A percentile compares a stretch with the other conserved stretches of the same genome.
Conservation (phyloP, 352 stramenopile species). For the Lagenidium giganteum region DNA sequence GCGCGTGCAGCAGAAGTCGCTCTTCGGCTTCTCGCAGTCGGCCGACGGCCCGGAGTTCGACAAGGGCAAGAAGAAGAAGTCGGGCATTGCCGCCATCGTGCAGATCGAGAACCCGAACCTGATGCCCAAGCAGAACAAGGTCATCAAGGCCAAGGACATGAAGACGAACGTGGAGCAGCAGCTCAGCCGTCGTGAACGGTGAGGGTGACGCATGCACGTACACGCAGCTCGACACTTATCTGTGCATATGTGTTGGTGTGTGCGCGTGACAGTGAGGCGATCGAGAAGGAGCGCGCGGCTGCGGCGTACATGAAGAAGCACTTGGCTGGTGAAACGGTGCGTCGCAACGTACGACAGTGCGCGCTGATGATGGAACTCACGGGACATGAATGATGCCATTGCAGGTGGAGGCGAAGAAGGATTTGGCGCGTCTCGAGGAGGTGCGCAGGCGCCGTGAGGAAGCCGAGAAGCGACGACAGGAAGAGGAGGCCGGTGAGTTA, state of each 20-base stretch:
- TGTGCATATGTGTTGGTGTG: background rate
- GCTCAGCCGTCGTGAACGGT: slow-evolving; percentile 79
- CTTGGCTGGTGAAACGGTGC: slow-evolving; percentile 75
- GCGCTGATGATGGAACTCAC: background rate
- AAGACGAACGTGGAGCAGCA: slow-evolving; percentile 51
- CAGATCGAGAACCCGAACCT: slow-evolving; percentile 85
- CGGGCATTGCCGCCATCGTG: slow-evolving; percentile 56
- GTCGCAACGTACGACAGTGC: background rate
- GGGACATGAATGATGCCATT: background rate
- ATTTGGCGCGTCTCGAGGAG: slow-evolving; percentile 71
- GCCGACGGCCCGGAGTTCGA: slow-evolving; percentile 52
- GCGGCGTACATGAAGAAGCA: slow-evolving; percentile 83
- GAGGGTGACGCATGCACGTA: no score
- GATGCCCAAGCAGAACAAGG: slow-evolving; percentile 61
- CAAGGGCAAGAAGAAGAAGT: slow-evolving; percentile 65
- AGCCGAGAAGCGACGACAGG: slow-evolving; percentile 69
- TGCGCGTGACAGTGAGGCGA: slow-evolving; percentile 40
- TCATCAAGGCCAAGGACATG: slow-evolving; percentile 87
- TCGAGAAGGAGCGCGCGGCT: slow-evolving; percentile 76
- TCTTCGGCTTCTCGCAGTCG: slow-evolving; percentile 64
- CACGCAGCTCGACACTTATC: no score
- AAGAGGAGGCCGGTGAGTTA: slow-evolving; percentile 65
- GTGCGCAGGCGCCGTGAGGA: slow-evolving; percentile 81
- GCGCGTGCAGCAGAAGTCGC: slow-evolving; percentile 66
- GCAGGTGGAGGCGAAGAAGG: slow-evolving; percentile 81